These are phyloP conservation scores for Kickxella alabastrina DNA, from an alignment of 192 early-diverging fungal species.

Conservation along the genomic window DNA sequence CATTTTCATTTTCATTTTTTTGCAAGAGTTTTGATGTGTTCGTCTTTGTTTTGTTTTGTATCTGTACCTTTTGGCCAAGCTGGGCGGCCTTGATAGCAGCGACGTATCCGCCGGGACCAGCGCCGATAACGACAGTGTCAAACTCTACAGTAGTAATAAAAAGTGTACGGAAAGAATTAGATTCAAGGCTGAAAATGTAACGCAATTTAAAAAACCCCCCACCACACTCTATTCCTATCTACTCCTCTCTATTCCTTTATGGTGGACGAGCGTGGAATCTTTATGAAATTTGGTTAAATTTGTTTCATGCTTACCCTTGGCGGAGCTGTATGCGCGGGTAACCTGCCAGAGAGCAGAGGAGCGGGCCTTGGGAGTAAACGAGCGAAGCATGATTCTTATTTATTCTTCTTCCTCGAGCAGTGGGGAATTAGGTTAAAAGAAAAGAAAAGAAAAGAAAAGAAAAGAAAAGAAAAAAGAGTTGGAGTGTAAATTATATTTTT, in stretches of 20 bases:
- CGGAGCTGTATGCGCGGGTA: constrained; percentile 49
- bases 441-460: constrained; percentile 58
- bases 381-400: constrained; percentile 28
- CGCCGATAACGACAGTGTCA: constrained; percentile 86
- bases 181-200: background rate
- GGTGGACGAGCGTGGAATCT: too few relatives aligned
- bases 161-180: background rate
- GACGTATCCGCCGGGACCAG: constrained; percentile 97
- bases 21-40: too few relatives aligned
- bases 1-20: too few relatives aligned
- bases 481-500: background rate
- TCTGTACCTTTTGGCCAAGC: constrained; percentile 95
- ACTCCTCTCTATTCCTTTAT: too few relatives aligned
- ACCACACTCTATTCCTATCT: too few relatives aligned
- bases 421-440: constrained; percentile 1
- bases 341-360: constrained; percentile 23
- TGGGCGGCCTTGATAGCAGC: constrained; percentile 99
- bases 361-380: constrained; percentile 33
- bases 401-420: background rate
- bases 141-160: constrained; percentile 51
- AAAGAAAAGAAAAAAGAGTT: constrained; percentile 38
- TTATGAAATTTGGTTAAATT: too few relatives aligned
- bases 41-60: too few relatives aligned
- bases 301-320: constrained; percentile 51
- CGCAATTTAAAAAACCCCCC: background rate